Conservation (phyloP, 2,329 filamentous ascomycete genomes). For the Paecilomyces niveus region DNA sequence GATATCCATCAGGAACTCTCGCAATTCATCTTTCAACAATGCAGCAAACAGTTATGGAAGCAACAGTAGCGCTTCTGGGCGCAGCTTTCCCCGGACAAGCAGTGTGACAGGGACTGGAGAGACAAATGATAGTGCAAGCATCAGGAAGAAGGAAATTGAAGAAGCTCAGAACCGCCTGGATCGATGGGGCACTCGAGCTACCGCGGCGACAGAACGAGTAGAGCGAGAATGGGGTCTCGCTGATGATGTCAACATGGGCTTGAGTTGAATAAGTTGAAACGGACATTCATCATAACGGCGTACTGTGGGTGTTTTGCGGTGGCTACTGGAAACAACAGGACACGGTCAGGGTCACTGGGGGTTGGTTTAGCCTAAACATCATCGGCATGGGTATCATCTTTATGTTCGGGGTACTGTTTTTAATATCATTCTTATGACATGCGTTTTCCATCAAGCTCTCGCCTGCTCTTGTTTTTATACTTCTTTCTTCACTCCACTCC, state of each 20-base stretch:
- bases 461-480: neutral
- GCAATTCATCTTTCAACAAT: conserved; percentile 17
- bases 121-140: conserved; percentile 24
- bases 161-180: conserved; percentile 43
- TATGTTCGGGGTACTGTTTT: neutral
- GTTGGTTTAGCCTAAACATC: neutral
- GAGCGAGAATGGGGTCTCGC: conserved; percentile 65
- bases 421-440: neutral
- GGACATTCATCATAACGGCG: conserved; percentile 39
- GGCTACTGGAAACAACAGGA: neutral
- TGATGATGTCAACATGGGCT: conserved; percentile 75
- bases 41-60: conserved; percentile 12
- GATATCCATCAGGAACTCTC: conserved; percentile 22
- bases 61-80: conserved; percentile 14
- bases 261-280: conserved; percentile 56
- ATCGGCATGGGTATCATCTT: neutral
- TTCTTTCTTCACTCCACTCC: neutral
- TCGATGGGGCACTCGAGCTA: conserved; percentile 48
- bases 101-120: conserved; percentile 14
- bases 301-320: conserved; percentile 10
- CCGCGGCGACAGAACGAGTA: conserved; percentile 44
- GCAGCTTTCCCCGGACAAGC: conserved; percentile 4
- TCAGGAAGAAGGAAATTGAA: conserved; percentile 31
- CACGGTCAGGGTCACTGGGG: neutral
- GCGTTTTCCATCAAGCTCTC: neutral